A percentile compares a stretch with the other conserved stretches of the same genome.
phyloP scores from a whole-genome alignment of 176 grass and related monocot species.

The Triticum timopheevii region DNA sequence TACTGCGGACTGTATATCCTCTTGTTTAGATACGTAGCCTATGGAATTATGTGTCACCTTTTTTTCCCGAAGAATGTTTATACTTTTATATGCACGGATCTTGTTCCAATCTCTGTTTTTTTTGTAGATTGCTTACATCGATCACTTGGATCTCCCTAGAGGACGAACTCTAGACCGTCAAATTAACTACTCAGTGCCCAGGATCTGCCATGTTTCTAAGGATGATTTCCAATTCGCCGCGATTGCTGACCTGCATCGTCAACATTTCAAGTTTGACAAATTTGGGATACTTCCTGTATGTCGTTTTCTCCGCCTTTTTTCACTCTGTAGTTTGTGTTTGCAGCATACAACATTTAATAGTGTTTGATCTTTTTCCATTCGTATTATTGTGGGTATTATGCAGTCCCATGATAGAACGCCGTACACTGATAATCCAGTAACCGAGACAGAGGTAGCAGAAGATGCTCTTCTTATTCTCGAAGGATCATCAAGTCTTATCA shows the following conservation, averaged over 20 bases:
- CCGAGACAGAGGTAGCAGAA: background rate
- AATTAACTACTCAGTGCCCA: conserved; percentile 13
- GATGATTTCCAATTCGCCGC: background rate
- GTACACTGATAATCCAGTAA: background rate
- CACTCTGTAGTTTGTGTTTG: background rate
- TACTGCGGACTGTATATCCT: background rate
- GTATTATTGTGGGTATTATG: background rate
- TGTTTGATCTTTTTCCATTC: background rate
- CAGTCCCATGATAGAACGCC: conserved; percentile 7
- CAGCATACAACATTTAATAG: background rate
- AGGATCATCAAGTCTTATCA: background rate
- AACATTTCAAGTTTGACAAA: background rate
- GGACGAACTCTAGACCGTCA: background rate
- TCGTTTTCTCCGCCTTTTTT: background rate
- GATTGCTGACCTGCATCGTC: conserved; percentile 13
- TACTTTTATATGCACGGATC: background rate
- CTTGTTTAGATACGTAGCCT: background rate
- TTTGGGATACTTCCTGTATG: conserved; percentile 6
- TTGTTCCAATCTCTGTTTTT: background rate
- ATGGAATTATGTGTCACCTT: background rate
- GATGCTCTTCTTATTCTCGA: background rate
- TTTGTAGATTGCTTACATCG: conserved; percentile 16
- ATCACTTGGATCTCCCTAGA: conserved; percentile 6
- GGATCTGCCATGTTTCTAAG: conserved; percentile 16
- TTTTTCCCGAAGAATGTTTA: background rate